phyloP scores from a whole-genome alignment of 2,329 filamentous ascomycete genomes.

The Bipolaris sorokiniana region DNA sequence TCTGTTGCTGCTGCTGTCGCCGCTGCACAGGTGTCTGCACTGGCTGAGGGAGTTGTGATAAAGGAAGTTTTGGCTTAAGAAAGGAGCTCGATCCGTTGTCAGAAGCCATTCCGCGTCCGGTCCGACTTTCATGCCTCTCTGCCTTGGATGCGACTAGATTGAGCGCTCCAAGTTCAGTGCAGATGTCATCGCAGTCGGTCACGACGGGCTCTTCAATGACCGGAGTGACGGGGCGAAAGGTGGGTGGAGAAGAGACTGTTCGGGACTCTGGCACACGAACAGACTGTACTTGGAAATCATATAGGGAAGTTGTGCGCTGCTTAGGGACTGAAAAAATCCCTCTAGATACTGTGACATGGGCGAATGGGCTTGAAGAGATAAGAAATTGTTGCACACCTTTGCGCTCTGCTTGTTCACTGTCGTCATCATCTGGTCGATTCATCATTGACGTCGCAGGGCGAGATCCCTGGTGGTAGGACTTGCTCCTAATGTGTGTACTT shows the following conservation, averaged over 20 bases:
- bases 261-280: conserved; percentile 23
- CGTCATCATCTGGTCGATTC: conserved; percentile 51
- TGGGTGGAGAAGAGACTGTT: conserved; percentile 36
- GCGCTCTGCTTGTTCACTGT: conserved; percentile 47
- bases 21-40: conserved; percentile 32
- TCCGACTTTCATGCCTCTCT: conserved; percentile 24
- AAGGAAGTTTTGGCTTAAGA: conserved; percentile 25
- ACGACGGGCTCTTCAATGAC: conserved; percentile 39
- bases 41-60: conserved; percentile 33
- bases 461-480: conserved; percentile 51
- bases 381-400: conserved; percentile 55
- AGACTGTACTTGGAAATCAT: conserved; percentile 22
- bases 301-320: conserved; percentile 26
- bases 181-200: conserved; percentile 38
- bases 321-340: conserved; percentile 26
- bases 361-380: conserved; percentile 46
- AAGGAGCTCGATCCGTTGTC: conserved; percentile 36
- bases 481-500: conserved; percentile 53
- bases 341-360: conserved; percentile 42
- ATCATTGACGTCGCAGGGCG: conserved; percentile 50
- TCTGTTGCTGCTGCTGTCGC: conserved; percentile 17
- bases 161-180: conserved; percentile 33
- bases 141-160: conserved; percentile 30
- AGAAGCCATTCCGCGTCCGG: conserved; percentile 38
- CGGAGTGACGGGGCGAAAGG: conserved; percentile 30